Conservation (phyloP, 306 rosid genomes). For the Rubus idaeus region DNA sequence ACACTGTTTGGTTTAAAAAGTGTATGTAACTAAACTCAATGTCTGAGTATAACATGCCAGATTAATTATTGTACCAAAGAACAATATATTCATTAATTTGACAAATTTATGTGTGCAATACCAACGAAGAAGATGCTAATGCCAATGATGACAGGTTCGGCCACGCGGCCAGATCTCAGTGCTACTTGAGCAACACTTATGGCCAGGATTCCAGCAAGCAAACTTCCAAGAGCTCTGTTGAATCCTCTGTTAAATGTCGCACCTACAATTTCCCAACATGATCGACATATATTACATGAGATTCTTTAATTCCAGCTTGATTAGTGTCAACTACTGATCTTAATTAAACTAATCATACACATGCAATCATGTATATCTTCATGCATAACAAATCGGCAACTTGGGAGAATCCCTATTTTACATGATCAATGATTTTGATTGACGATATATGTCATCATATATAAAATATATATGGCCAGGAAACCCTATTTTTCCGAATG, state of each 20-base stretch:
- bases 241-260: constrained; percentile 72
- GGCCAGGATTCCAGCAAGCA: constrained; percentile 68
- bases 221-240: constrained; percentile 66
- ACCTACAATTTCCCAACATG: constrained; percentile 36
- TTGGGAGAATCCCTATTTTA: too few species aligned
- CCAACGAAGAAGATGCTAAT: constrained; percentile 63
- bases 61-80: too few species aligned
- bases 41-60: too few species aligned
- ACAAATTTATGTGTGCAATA: constrained; percentile 1
- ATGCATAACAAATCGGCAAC: not conserved
- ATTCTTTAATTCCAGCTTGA: not conserved
- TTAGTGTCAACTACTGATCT: not conserved
- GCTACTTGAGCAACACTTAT: constrained; percentile 56
- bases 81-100: not conserved
- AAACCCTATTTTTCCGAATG: too few species aligned
- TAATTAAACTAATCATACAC: not conserved
- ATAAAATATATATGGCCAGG: too few species aligned
- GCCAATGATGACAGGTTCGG: constrained; percentile 63
- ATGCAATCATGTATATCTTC: not conserved
- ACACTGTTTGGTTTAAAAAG: too few species aligned
- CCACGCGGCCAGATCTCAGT: constrained; percentile 36
- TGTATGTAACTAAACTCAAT: too few species aligned
- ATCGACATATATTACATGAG: not conserved
- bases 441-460: not conserved
- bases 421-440: not conserved